Evolutionary conservation across 495 filamentous ascomycete genomes (phyloP), one percentile per base, ranked within the genome.

Genomic region (Xylaria bambusicola): DNA sequence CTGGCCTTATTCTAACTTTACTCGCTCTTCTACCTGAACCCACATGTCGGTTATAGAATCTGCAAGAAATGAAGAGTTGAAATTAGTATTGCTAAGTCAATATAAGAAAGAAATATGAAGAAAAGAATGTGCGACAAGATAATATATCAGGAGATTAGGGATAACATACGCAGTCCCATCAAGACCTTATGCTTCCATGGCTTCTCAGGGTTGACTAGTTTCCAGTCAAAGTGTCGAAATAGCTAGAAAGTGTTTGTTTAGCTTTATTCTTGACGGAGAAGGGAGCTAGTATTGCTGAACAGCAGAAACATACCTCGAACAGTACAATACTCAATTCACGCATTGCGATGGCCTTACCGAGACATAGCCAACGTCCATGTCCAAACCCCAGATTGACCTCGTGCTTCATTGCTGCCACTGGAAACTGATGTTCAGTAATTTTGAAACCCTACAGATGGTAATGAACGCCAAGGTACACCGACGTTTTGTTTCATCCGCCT

Each of bases 281-380:
- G 29, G 29, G 29, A 26, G 3, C 3, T 17, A 41, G 12, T n/a
- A 15, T 1, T 13, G 1, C 9, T 56, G 10, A n/a, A 12, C 10
- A 13, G 36, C 0, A 54, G 33, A 26, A 35, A 71, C 71, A n/a
- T 48, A 84, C 78, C 78, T 85, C 81, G 29, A 81, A 75, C 47
- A 84, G 60, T 0, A 74, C 61, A 69, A 85, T 83, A 27, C 74
- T 72, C 35, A 82, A 55, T 70, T 87, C 82, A 73, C 82, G 79
- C 66, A 81, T 71, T 4, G 82, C 82, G 64, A 86, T 77, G 61
- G 78, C 75, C 59, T 69, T 77, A 0, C 84, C 84, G 48, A 85
- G 56, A 63, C 84, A 87, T 10, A 76, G 72, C 42, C 81, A 70
- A 12, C 80, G 65, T 1, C 83, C 83, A 66, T 79, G 79, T 24